Conservation (phyloP, 345 rosid genomes). For the Cardiospermum halicacabum region DNA sequence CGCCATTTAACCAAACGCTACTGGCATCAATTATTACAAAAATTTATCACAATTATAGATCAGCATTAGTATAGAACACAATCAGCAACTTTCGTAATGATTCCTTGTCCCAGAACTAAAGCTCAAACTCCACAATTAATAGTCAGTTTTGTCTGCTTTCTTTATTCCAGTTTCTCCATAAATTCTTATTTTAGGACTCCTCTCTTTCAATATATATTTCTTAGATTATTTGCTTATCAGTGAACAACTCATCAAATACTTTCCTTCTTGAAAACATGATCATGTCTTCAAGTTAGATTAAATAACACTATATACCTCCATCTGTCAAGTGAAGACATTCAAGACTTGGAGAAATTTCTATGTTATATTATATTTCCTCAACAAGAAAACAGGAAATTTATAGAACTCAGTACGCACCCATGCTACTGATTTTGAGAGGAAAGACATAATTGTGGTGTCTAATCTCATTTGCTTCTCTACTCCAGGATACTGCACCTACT, state of each 20-base stretch:
- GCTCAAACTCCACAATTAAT: not conserved
- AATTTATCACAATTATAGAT: not conserved
- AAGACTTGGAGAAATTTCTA: not conserved
- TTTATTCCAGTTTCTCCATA: not conserved
- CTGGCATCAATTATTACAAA: not conserved
- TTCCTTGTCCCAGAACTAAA: not conserved
- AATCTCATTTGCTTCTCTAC: constrained; percentile 63
- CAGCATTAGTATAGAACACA: not conserved
- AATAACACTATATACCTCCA: not conserved
- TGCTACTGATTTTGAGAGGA: constrained; percentile 62
- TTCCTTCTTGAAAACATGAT: not conserved
- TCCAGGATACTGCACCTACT: constrained; percentile 87
- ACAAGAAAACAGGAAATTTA: not conserved
- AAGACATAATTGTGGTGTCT: constrained; percentile 66
- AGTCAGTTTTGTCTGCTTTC: not conserved
- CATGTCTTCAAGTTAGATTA: not conserved
- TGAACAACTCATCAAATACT: not conserved
- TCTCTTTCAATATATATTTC: not conserved
- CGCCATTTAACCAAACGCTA: not conserved
- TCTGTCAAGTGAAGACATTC: not conserved
- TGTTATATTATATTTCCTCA: not conserved
- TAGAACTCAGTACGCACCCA: constrained; percentile 37
- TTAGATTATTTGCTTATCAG: not conserved
- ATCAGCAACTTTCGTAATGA: not conserved
- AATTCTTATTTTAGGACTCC: not conserved